These are phyloP conservation scores for Pythium aquatile DNA, from an alignment of 352 stramenopile genomes.

Conservation along the genomic window DNA sequence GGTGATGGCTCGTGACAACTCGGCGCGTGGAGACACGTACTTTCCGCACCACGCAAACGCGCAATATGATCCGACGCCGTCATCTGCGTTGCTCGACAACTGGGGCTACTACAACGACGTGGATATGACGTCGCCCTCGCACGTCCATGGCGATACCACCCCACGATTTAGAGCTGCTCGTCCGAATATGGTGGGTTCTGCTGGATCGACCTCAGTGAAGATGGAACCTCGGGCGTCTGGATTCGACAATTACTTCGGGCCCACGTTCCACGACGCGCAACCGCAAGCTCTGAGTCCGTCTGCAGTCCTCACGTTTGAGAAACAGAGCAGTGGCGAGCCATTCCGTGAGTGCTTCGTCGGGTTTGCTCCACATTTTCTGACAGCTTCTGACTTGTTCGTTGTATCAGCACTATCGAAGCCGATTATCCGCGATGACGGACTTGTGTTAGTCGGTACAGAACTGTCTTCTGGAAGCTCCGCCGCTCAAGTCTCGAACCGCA, in stretches of 20 bases:
- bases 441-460: conserved; percentile 72
- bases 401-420: conserved; percentile 69
- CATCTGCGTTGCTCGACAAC: conserved; percentile 30
- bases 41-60: background rate
- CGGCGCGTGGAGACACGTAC: background rate
- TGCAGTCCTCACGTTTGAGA: conserved; percentile 13
- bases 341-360: conserved; percentile 16
- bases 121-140: conserved; percentile 19
- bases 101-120: conserved; percentile 38
- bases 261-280: background rate
- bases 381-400: conserved; percentile 4
- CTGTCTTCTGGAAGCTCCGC: background rate
- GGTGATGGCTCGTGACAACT: background rate
- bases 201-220: background rate
- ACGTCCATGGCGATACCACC: background rate
- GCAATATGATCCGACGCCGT: conserved; percentile 14
- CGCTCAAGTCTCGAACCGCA: conserved; percentile 33
- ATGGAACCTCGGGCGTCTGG: background rate
- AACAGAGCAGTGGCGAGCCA: conserved; percentile 14
- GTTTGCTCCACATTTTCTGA: background rate
- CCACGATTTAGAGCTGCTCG: background rate
- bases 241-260: background rate
- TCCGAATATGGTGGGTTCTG: background rate
- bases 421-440: conserved; percentile 67
- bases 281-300: background rate